Conservation (phyloP, 2,329 filamentous ascomycete genomes). For the Ceratocystis smalleyi region DNA sequence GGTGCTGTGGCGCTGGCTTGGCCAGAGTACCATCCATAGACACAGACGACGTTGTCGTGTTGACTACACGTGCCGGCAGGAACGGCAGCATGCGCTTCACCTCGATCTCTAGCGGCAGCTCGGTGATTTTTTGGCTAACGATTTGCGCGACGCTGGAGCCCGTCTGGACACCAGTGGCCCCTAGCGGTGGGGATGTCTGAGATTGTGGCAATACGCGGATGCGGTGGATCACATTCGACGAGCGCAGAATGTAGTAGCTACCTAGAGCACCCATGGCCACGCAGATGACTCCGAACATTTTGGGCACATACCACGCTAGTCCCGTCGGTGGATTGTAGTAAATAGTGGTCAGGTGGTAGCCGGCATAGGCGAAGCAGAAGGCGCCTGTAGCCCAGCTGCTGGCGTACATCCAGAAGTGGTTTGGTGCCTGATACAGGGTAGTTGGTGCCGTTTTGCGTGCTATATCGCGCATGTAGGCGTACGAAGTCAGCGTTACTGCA, state of each 20-base stretch:
- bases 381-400: conserved; percentile 41
- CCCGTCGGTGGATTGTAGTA: conserved; percentile 35
- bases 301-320: conserved; percentile 40
- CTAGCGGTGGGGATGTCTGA: conserved; percentile 16
- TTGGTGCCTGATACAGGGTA: conserved; percentile 48
- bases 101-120: conserved; percentile 37
- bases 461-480: conserved; percentile 39
- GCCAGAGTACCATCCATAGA: conserved; percentile 25
- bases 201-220: conserved; percentile 39
- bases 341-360: conserved; percentile 35
- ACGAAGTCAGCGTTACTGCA: conserved; percentile 20
- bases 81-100: conserved; percentile 36
- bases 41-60: conserved; percentile 25
- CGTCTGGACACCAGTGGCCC: not conserved
- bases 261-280: conserved; percentile 45
- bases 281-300: conserved; percentile 42
- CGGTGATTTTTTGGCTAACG: conserved; percentile 18
- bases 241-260: conserved; percentile 42
- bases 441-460: conserved; percentile 40
- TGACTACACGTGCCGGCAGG: conserved; percentile 29
- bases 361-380: conserved; percentile 37
- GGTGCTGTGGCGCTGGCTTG: conserved; percentile 26
- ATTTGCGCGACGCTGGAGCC: conserved; percentile 18
- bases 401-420: conserved; percentile 46
- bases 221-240: conserved; percentile 39